Percentiles rank a stretch among this genome's conserved stretches.
These are phyloP conservation scores for Pichia cabralensis DNA, from an alignment of 805 yeast genomes.

Conservation along the genomic window DNA sequence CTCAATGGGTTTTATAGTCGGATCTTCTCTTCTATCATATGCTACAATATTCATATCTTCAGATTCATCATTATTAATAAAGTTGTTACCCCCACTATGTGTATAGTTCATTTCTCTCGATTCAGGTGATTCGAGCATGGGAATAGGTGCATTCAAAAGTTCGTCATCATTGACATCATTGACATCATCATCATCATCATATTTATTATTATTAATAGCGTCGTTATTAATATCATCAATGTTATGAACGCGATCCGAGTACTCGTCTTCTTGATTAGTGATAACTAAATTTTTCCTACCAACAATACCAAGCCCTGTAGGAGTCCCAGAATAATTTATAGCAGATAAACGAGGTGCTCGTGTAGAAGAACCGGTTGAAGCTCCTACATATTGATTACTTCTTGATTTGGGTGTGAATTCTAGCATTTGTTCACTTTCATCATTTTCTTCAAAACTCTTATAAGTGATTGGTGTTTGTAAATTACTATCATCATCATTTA, in stretches of 20 bases:
- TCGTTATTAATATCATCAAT: too few relatives aligned
- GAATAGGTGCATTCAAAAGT: conserved; percentile 2
- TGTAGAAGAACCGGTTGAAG: background rate
- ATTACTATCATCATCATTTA: too few relatives aligned
- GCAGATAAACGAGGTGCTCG: background rate
- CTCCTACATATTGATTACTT: background rate
- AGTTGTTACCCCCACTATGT: too few relatives aligned
- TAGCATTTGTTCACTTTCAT: conserved; percentile 2
- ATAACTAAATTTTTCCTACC: conserved; percentile 1
- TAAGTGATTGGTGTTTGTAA: too few relatives aligned
- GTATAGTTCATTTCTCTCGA: too few relatives aligned
- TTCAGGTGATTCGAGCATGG: background rate
- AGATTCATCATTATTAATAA: too few relatives aligned
- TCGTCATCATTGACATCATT: background rate
- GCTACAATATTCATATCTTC: conserved; percentile 6
- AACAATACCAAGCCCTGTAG: conserved; percentile 3
- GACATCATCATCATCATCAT: background rate
- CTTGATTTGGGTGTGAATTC: conserved; percentile 9
- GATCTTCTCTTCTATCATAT: conserved; percentile 32
- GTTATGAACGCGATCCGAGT: too few relatives aligned
- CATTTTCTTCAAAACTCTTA: too few relatives aligned
- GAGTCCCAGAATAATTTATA: conserved; percentile 1
- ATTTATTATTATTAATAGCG: background rate
- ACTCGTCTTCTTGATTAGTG: background rate
- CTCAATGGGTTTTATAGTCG: conserved; percentile 23